A percentile compares a stretch with the other conserved stretches of the same genome.
Conservation (phyloP, 2,329 filamentous ascomycete species). For the Dactylellina cionopaga region DNA sequence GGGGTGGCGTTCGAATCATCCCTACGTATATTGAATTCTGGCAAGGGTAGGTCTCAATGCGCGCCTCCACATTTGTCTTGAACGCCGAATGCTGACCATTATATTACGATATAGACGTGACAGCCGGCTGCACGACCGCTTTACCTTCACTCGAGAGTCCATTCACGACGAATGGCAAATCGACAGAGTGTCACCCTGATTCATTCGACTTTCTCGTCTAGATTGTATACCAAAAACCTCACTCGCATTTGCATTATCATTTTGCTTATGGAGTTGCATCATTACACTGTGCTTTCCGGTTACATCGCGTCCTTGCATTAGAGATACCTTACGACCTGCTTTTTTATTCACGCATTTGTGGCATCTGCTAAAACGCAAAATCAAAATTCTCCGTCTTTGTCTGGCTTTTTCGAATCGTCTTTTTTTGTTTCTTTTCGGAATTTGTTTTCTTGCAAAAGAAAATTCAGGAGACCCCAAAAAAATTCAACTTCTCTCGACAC, state of each 20-base stretch:
- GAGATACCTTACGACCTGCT: slow-evolving; percentile 52
- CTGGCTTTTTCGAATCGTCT: too few relatives aligned
- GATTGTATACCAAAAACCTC: slow-evolving; percentile 42
- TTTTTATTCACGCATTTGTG: slow-evolving; percentile 46
- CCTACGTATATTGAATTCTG: slow-evolving; percentile 94
- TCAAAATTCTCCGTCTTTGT: too few relatives aligned
- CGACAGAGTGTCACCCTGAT: slow-evolving; percentile 76
- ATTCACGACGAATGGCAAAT: slow-evolving; percentile 70
- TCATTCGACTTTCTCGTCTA: slow-evolving; percentile 7
- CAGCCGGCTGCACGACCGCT: slow-evolving; percentile 91
- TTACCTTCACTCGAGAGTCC: slow-evolving; percentile 77
- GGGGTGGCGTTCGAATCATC: slow-evolving; percentile 88
- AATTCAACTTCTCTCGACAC: slow-evolving; percentile 24
- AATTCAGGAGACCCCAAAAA: slow-evolving; percentile 11
- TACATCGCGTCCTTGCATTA: slow-evolving; percentile 52
- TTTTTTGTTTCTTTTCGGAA: background rate
- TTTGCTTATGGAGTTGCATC: slow-evolving; percentile 46
- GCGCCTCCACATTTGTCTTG: background rate
- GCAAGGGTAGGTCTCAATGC: slow-evolving; percentile 58
- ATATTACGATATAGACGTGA: slow-evolving; percentile 73
- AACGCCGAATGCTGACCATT: slow-evolving; percentile 4
- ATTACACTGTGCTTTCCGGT: slow-evolving; percentile 47
- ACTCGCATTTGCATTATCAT: slow-evolving; percentile 42
- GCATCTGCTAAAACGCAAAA: slow-evolving; percentile 34
- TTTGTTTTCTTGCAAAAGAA: slow-evolving; percentile 36